Percentiles rank a stretch among this genome's conserved stretches.
phyloP scores from a whole-genome alignment of 306 rosid species.

The Vachellia pachyceras region DNA sequence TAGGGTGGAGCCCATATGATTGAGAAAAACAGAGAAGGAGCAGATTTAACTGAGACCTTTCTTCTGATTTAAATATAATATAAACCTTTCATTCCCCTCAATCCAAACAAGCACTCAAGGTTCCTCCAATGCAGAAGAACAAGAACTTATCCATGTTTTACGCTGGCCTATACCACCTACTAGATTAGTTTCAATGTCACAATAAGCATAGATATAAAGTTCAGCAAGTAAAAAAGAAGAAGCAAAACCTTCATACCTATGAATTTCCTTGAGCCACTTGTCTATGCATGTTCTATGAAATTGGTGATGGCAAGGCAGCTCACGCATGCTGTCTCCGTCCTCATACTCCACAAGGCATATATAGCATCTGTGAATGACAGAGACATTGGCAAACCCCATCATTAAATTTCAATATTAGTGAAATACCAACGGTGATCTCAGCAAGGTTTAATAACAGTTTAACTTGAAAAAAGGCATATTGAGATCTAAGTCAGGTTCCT shows the following conservation, averaged over 20 bases:
- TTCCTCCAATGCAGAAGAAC: neutral
- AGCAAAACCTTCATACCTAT: slow-evolving; percentile 61
- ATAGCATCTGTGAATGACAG: slow-evolving; percentile 66
- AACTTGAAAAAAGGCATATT: slow-evolving; percentile 2
- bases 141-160: neutral
- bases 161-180: neutral
- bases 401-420: neutral
- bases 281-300: slow-evolving; percentile 87
- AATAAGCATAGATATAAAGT: neutral
- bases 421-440: neutral
- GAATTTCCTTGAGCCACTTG: slow-evolving; percentile 99
- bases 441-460: neutral
- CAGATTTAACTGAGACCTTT: neutral
- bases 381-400: slow-evolving; percentile 1
- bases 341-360: slow-evolving; percentile 99
- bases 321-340: slow-evolving; percentile 89
- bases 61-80: neutral
- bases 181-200: neutral
- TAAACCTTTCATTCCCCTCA: neutral
- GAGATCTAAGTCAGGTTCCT: neutral
- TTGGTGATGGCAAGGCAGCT: slow-evolving; percentile 90
- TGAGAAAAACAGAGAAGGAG: neutral
- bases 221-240: neutral
- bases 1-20: neutral
- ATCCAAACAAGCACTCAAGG: neutral